Evolutionary conservation across 2,329 filamentous ascomycete genomes (phyloP), one percentile per base, ranked within the genome.

Genomic region (Trichoderma aggressivum): DNA sequence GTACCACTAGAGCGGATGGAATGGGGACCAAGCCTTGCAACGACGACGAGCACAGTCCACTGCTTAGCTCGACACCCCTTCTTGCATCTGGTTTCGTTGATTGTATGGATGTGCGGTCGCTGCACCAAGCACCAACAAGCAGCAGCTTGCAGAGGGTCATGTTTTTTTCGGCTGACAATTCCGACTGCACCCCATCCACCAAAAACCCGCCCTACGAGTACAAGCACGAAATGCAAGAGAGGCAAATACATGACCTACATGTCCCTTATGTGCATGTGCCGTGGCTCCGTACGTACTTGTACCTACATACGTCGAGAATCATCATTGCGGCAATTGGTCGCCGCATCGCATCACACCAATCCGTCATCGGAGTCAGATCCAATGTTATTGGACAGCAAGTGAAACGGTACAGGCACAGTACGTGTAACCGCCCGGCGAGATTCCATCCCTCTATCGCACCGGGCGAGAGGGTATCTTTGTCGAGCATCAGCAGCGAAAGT

Each of bases 1-100:
- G n/a, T 71, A 69, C 70, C 70, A 47, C 58, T 69, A 56, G 58
- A 63, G 65, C 64, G 70, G 70, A 60, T 67, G 70, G 24, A 36
- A 53, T 24, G 18, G 60, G 59, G 67, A 47, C 53, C 28, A 68
- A n/a, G 24, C 53, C 32, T 68, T 60, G 65, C 53, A 21, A 12
- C 18, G 28, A 64, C 11, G 36, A 39, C 34, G 50, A 66, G 63
- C 50, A 56, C 63, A 36, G 63, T 34, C 34, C 53, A 66, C 26
- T 66, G 53, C 63, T 65, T 66, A 65, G 39, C 28, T 65, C 30
- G 47, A 34, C 6, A 39, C 24, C 24, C 32, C 43, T 34, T n/a
- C n/a, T n/a, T n/a, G n/a, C n/a, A n/a, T 63, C 26, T 34, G 18
- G 21, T 7, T 24, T 26, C 5, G 30, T 34, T 34, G 30, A 30